phyloP scores from a whole-genome alignment of 2,329 filamentous ascomycete genomes.

The Chaetomium globosum region DNA sequence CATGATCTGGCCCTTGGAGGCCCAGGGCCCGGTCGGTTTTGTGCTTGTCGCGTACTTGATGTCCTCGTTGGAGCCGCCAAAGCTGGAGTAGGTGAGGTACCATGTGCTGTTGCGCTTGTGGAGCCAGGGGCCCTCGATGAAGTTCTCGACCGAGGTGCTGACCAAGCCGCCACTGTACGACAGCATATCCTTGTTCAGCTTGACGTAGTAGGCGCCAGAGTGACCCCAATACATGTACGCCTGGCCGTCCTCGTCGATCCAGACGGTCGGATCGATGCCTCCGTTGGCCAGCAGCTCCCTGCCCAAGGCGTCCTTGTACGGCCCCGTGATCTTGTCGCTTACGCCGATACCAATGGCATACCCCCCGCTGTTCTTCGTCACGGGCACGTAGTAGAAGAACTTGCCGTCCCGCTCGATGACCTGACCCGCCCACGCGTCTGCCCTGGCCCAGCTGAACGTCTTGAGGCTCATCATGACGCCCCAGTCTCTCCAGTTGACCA shows the following conservation, averaged over 20 bases:
- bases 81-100: slow-evolving; percentile 6
- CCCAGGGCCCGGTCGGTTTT: slow-evolving; percentile 2
- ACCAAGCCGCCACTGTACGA: background rate
- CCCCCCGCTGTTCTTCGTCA: background rate
- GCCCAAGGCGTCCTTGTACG: slow-evolving; percentile 4
- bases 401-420: slow-evolving; percentile 2
- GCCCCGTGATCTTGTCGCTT: slow-evolving; percentile 5
- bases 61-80: slow-evolving; percentile 5
- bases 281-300: background rate
- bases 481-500: slow-evolving; percentile 14
- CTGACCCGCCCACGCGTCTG: slow-evolving; percentile 10
- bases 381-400: slow-evolving; percentile 16
- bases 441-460: slow-evolving; percentile 11
- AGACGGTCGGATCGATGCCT: slow-evolving; percentile 12
- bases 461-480: slow-evolving; percentile 5
- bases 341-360: slow-evolving; percentile 8
- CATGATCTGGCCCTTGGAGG: slow-evolving; percentile 3
- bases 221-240: slow-evolving; percentile 15
- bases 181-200: slow-evolving; percentile 13
- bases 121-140: slow-evolving; percentile 10
- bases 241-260: slow-evolving; percentile 15
- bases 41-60: slow-evolving; percentile 2
- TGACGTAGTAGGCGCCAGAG: background rate
- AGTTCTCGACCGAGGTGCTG: background rate
- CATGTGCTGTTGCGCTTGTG: slow-evolving; percentile 10